A percentile compares a stretch with the other conserved stretches of the same genome.
Evolutionary conservation across 371 early-diverging fungal species (phyloP).

Genomic region (Actinomortierella wolfii): DNA sequence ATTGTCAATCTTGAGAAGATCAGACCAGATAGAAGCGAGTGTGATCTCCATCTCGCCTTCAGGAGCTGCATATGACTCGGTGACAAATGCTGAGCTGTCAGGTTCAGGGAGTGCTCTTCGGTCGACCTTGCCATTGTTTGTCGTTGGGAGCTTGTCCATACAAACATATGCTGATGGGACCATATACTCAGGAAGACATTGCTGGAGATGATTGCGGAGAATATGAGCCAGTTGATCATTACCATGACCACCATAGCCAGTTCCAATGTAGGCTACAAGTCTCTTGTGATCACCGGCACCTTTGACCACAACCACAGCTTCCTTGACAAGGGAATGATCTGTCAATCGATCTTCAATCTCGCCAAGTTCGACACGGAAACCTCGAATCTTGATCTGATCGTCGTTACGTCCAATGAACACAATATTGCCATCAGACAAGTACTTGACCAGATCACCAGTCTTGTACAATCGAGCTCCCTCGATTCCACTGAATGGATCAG

Average conservation of each 20-base stretch:
- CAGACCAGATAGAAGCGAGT: conserved; percentile 14
- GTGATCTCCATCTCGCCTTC: conserved; percentile 11
- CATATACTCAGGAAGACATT: conserved; percentile 27
- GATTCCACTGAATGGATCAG: conserved; percentile 2
- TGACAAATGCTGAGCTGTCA: neutral
- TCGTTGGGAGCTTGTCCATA: conserved; percentile 12
- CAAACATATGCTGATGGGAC: conserved; percentile 20
- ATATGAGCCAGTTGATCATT: neutral
- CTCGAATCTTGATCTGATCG: conserved; percentile 34
- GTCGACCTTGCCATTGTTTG: conserved; percentile 19
- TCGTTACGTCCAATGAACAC: conserved; percentile 32
- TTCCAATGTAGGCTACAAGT: conserved; percentile 28
- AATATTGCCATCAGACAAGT: conserved; percentile 22
- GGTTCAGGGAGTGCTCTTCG: conserved; percentile 19
- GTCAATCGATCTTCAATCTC: conserved; percentile 24
- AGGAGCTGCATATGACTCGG: conserved; percentile 9
- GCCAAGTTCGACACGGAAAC: conserved; percentile 31
- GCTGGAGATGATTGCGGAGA: conserved; percentile 5
- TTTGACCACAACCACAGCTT: neutral
- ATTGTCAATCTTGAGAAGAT: conserved; percentile 9
- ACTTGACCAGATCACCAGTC: conserved; percentile 48
- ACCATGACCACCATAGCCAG: no score
- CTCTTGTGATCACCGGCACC: conserved; percentile 9
- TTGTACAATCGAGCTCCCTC: conserved; percentile 33
- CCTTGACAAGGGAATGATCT: conserved; percentile 1